phyloP scores from a whole-genome alignment of 441 rosid species.

The Euphorbia schlechtendalii region DNA sequence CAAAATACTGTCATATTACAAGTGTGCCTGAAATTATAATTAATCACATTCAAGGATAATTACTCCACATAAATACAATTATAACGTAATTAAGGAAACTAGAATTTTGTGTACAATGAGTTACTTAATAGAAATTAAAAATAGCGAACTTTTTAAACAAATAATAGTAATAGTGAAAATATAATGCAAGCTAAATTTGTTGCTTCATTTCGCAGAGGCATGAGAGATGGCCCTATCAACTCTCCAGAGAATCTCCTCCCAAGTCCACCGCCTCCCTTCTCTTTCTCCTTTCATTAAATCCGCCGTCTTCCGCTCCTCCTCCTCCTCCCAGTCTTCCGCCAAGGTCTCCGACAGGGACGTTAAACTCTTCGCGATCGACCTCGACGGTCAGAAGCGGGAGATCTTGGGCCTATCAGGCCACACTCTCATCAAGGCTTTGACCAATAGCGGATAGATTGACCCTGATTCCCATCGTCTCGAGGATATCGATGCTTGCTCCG shows the following conservation, averaged over 20 bases:
- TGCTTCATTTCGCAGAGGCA: neutral
- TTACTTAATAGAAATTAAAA: no score
- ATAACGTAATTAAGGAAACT: no score
- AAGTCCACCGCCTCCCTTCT: conserved; percentile 40
- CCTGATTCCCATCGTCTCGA: conserved; percentile 84
- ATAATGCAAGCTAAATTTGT: no score
- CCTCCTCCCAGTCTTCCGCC: conserved; percentile 28
- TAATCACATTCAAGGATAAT: no score
- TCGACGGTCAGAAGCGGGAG: conserved; percentile 61
- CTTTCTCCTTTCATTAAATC: conserved; percentile 38
- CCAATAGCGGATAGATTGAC: conserved; percentile 64
- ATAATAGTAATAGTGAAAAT: no score
- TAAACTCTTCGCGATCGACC: conserved; percentile 67
- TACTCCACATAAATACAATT: no score
- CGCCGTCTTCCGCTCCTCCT: conserved; percentile 24
- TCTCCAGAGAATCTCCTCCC: conserved; percentile 51
- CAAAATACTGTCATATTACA: no score
- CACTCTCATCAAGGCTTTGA: conserved; percentile 68
- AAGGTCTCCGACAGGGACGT: conserved; percentile 83
- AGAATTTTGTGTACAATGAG: no score
- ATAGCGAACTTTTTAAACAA: no score
- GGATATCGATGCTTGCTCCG: conserved; percentile 92
- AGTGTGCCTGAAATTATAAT: no score
- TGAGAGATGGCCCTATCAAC: conserved; percentile 32
- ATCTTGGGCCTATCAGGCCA: conserved; percentile 72